Base-by-base conservation (phyloP, 257 asterid species). In the Ocimum tenuiflorum region DNA sequence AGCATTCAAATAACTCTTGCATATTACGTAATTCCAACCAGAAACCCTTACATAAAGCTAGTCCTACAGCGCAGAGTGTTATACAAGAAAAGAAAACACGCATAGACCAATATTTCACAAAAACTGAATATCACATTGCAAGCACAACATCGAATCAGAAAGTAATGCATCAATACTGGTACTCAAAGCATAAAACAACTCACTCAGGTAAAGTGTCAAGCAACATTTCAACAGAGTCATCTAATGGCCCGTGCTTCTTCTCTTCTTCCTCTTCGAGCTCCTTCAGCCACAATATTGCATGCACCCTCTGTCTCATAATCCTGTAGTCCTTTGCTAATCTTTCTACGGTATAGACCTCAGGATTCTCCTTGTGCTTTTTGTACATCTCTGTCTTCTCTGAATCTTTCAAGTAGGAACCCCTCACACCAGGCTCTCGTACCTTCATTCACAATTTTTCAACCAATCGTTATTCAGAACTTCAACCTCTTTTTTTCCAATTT, bases 271-370 rank as follows among this genome's bases (percentile, higher is more conserved):
- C 99, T 72, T 92, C 97, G 39, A 65, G 66, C 73, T 84, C 89
- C 79, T 86, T 87, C 65, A 92, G 81, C 88, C 88, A 89, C 68
- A 92, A 74, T 76, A 92, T 92, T 8, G 99, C 97, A 17, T 87
- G 97, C 57, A 92, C 99, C 65, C 99, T 73, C 79, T 92, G 99
- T 89, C 97, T 90, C 96, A 92, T 89, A 62, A 92, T 74, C 78
- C 95, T 82, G 63, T 92, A 92, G 3, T 92, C 99, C 75, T 89
- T 86, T 12, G 99, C 99, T 70, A 92, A 71, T 77, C 70, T 85
- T 85, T 92, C 99, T 61, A 92, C 94, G 0, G 95, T 89, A 60
- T 86, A 87, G 38, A 71, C 79, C 79, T 81, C 97, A 0, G 97
- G 99, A 69, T 92, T 88, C 77, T 87, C 87, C 77, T 86, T 92